Percentiles rank a stretch among this genome's conserved stretches.
Evolutionary conservation across 148 eudicot genomes (phyloP).

Genomic region (Nepenthes mirabilis): DNA sequence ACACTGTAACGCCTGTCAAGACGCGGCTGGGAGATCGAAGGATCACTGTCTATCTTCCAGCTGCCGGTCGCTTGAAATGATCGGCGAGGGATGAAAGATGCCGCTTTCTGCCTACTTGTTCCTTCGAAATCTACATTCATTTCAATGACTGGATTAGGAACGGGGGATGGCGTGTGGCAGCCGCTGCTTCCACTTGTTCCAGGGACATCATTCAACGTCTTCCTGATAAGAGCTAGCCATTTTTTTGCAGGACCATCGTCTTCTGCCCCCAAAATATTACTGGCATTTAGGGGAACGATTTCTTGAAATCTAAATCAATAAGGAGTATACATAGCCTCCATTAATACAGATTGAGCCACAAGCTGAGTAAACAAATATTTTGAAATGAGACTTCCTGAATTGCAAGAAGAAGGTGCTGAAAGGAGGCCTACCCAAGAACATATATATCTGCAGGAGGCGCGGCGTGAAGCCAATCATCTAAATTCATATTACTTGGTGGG

Average conservation of each 20-base stretch:
- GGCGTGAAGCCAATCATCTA: constrained; percentile 90
- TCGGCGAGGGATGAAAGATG: constrained; percentile 59
- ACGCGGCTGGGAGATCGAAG: constrained; percentile 57
- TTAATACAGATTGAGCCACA: neutral
- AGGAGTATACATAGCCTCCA: neutral
- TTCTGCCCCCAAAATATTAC: constrained; percentile 83
- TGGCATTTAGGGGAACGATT: constrained; percentile 86
- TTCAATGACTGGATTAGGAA: constrained; percentile 76
- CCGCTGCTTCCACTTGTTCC: constrained; percentile 62
- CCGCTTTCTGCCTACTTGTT: constrained; percentile 38
- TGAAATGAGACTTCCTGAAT: neutral
- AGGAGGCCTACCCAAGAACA: constrained; percentile 72
- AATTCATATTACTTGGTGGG: constrained; percentile 66
- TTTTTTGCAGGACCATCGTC: constrained; percentile 92
- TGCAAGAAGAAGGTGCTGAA: neutral
- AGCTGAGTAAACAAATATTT: neutral
- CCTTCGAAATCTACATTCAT: constrained; percentile 89
- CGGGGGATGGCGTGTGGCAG: constrained; percentile 80
- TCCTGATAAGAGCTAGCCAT: constrained; percentile 60
- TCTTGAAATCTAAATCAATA: constrained; percentile 68
- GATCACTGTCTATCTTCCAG: constrained; percentile 52
- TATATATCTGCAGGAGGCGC: constrained; percentile 93
- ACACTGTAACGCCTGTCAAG: constrained; percentile 86
- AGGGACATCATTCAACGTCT: constrained; percentile 74
- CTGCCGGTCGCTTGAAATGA: constrained; percentile 69